Evolutionary conservation across 305 asterid genomes (phyloP).

Genomic region (Euphrasia arctica): DNA sequence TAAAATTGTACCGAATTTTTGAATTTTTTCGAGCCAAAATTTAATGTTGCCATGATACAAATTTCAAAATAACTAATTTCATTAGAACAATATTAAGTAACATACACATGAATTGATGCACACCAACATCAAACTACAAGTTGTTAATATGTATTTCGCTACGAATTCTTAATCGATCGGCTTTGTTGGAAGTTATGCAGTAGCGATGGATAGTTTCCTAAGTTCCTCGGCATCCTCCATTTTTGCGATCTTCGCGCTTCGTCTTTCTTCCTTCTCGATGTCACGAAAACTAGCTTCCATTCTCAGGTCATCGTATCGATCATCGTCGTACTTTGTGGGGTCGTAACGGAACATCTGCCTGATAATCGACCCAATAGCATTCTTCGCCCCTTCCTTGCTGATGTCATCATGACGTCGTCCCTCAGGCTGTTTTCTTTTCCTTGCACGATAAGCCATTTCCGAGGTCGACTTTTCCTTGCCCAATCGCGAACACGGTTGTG

Average conservation of each 20-base stretch:
- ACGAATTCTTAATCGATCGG: too few species aligned
- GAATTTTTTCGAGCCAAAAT: too few species aligned
- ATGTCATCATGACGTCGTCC: background rate
- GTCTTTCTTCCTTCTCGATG: slow-evolving; percentile 28
- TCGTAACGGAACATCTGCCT: slow-evolving; percentile 18
- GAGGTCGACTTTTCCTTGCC: background rate
- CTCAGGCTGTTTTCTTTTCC: background rate
- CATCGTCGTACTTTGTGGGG: slow-evolving; percentile 16
- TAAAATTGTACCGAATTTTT: too few species aligned
- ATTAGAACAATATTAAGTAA: too few species aligned
- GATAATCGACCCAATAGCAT: background rate
- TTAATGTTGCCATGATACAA: too few species aligned
- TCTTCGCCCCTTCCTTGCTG: background rate
- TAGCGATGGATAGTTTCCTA: background rate
- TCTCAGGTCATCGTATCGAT: background rate
- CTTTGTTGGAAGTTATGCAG: too few species aligned
- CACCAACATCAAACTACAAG: too few species aligned
- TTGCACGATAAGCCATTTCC: background rate
- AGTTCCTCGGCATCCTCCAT: slow-evolving; percentile 23
- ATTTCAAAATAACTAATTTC: too few species aligned
- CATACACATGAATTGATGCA: too few species aligned
- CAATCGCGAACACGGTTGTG: background rate
- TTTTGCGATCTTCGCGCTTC: slow-evolving; percentile 15
- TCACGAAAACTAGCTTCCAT: slow-evolving; percentile 26
- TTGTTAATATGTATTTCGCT: too few species aligned